Base-by-base conservation (phyloP, 2,329 filamentous ascomycete genomes). In the Stemphylium beticola region DNA sequence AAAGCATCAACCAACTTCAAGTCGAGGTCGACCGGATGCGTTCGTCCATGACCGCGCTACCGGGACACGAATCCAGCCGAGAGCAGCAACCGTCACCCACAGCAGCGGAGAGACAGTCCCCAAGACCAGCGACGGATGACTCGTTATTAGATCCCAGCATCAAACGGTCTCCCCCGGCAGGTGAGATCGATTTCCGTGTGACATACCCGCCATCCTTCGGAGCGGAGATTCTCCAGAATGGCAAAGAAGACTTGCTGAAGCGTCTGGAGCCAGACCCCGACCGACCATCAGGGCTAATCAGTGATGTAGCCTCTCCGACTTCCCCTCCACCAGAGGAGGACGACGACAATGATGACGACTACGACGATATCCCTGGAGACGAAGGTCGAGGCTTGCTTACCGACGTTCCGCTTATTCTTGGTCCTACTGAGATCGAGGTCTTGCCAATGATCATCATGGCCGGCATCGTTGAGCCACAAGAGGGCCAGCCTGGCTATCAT, bases 371-470 rank as follows among this genome's bases (percentile, higher is more conserved):
- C 61, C 78, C 79, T 12, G 80, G 79, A 14, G 90, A 91, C 3
- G 89, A 91, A 18, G 83, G 91, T 69, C 89, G 91, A 15, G 93
- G 93, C 11, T 79, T 98, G 12, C 79, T 98, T 50, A 97, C 93
- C 0, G 93, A 98, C 73, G 92, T 98, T 11, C 93, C 93, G 26
- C 90, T 98, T 62, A 96, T 97, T 33, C 82, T 98, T 26, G 93
- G 96, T 38, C 93, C 93, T 0, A 93, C 92, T 51, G 93, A 98
- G 76, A 97, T 97, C 49, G 93, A 98, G 75, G 93, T 95, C 5
- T 79, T 98, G 48, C 93, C 96, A 50, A 96, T 97, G 93, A 96
- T 97, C 55, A 89, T 98, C 67, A 96, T 97, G 79, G 93, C 91
- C 12, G 96, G 93, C 58, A 96, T 98, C 48, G 86, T 96, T 18